Percentiles rank a stretch among this genome's conserved stretches.
Conservation (phyloP, 192 early-diverging fungal genomes). For the Bifiguratus adelaidae region DNA sequence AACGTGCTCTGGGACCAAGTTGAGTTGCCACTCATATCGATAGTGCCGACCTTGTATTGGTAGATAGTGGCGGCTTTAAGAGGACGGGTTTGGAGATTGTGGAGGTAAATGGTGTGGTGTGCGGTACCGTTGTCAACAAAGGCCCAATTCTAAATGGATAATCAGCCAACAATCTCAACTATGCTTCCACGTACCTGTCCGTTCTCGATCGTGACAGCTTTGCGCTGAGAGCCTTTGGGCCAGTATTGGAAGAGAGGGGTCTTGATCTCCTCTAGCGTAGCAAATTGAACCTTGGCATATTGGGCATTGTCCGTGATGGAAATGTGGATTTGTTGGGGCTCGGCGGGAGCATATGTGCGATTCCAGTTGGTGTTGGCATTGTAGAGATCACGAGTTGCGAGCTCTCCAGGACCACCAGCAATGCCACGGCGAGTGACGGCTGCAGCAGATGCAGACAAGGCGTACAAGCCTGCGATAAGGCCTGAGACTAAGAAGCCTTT, state of each 20-base stretch:
- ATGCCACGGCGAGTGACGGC: too few species aligned
- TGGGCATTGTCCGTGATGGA: constrained; percentile 7
- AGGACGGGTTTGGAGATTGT: constrained; percentile 9
- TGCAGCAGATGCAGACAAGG: too few species aligned
- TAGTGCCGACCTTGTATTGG: constrained; percentile 12
- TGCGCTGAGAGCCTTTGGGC: too few species aligned
- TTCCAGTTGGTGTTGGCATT: constrained; percentile 11
- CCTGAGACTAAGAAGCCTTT: too few species aligned
- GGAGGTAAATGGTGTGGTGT: constrained; percentile 9
- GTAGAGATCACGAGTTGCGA: not conserved
- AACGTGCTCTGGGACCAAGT: constrained; percentile 5
- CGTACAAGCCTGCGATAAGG: too few species aligned
- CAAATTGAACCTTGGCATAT: constrained; percentile 18
- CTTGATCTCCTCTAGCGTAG: constrained; percentile 2
- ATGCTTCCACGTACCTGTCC: too few species aligned
- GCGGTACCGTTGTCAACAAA: constrained; percentile 15
- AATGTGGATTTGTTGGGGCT: constrained; percentile 20
- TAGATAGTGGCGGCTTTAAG: constrained; percentile 9
- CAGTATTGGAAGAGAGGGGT: constrained; percentile 14
- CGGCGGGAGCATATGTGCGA: constrained; percentile 7
- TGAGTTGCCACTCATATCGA: not conserved
- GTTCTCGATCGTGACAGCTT: too few species aligned
- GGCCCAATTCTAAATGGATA: too few species aligned
- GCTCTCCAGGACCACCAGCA: not conserved
- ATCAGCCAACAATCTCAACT: too few species aligned